Base-by-base conservation (phyloP, 768 basidiomycete species). In the Russula brevipes region DNA sequence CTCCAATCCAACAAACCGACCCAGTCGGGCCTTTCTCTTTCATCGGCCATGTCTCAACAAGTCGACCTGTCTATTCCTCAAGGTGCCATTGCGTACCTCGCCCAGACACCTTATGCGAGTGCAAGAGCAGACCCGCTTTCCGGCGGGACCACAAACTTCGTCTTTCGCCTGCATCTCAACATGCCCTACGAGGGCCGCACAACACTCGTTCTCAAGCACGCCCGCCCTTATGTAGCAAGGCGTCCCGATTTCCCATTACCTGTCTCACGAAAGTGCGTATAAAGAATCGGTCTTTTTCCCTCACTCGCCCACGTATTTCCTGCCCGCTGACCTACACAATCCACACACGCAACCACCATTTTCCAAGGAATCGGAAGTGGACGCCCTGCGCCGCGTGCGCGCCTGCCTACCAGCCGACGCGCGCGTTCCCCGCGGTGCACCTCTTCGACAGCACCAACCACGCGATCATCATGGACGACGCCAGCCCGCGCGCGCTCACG, bases 381-480 rank as follows among this genome's bases (percentile, higher is more conserved):
- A 78, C 49, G 85, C 85, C 3, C 70, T 86, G 69, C 74, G 69
- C 51, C 75, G 77, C 33, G 78, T 83, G 45, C 71, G 72, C 17
- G 71, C 67, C 54, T 73, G 70, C 67, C 80, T 24, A 24, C 24
- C 24, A 24, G 24, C 24, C 24, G 24, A 24, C 24, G 24, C 17
- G 45, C 55, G 80, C 17, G 76, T 83, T 82, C 4, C 85, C 86
- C 2, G 69, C 61, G 5, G 74, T 87, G 16, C 74, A 81, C 68
- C 71, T 76, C 39, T 80, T 81, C 69, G 86, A 88, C 67, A 70
- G 77, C 45, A 73, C 72, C 31, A 75, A 70, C 10, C 75, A 81
- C 63, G 80, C 79, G 14, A 77, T 88, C 44, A 78, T 88, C 69
- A 85, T 88, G 78, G 82, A 85, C 50, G 87, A 88, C 61, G 78